Evolutionary conservation across 2,329 filamentous ascomycete genomes (phyloP).

Genomic region (Mariannaea sp.): DNA sequence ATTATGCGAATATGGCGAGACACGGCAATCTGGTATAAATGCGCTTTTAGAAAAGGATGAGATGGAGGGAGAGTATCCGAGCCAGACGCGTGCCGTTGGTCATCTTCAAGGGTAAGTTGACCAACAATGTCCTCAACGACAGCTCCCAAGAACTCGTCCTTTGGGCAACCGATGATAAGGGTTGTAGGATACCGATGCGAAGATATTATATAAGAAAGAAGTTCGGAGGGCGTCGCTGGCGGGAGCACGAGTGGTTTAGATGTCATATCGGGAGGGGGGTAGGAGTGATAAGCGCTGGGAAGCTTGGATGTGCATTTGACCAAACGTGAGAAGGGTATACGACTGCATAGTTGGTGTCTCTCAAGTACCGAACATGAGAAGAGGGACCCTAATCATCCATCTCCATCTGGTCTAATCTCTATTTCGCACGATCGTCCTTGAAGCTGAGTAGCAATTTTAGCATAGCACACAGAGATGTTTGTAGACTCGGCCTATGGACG

Average conservation of each 20-base stretch:
- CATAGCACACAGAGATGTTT: too few relatives aligned
- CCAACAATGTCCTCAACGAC: constrained; percentile 55
- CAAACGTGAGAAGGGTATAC: too few relatives aligned
- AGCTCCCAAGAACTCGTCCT: constrained; percentile 65
- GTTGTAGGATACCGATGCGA: constrained; percentile 63
- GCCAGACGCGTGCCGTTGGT: constrained; percentile 1
- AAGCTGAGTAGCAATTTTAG: too few relatives aligned
- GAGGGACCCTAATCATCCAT: too few relatives aligned
- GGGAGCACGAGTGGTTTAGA: constrained; percentile 52
- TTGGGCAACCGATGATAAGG: constrained; percentile 72
- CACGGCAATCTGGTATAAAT: constrained; percentile 70
- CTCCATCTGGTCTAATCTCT: too few relatives aligned
- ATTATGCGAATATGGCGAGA: constrained; percentile 71
- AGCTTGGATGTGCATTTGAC: not conserved
- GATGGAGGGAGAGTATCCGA: not conserved
- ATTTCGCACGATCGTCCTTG: too few relatives aligned
- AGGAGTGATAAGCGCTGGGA: constrained; percentile 25
- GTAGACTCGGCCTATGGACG: too few relatives aligned
- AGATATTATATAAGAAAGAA: constrained; percentile 68
- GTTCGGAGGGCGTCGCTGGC: constrained; percentile 59
- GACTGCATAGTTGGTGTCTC: too few relatives aligned
- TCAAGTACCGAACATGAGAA: too few relatives aligned
- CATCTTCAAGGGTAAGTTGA: constrained; percentile 22
- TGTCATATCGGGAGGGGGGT: constrained; percentile 17
- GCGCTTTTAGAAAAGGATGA: constrained; percentile 58